Evolutionary conservation across 352 stramenopile genomes (phyloP), one percentile per base, ranked within the genome.

Genomic region (Phytopythium ostracodes): DNA sequence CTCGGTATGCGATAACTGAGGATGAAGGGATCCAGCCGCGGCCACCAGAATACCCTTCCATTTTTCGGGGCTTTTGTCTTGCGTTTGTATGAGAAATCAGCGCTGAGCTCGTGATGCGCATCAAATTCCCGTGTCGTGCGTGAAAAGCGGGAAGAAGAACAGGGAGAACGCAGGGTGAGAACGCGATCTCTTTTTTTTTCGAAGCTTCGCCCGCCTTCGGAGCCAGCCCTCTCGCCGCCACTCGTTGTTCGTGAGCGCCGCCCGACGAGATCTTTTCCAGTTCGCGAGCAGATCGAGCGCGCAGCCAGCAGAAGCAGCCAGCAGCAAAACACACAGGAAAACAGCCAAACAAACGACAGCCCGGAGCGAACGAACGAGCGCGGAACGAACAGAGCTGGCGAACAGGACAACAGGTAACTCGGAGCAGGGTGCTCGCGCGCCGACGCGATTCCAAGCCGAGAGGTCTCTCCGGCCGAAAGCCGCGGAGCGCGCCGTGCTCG

Each of bases 181-280:
- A n/a, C n/a, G n/a, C n/a, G n/a, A n/a, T n/a, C n/a, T 54, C 47
- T 52, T 54, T 54, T 54, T 53, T 54, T 36, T 3, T n/a, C 47
- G 47, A 54, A 54, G 47, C 47, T 22, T 8, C 11, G 44, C 18
- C 22, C 11, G n/a, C 40, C 17, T 8, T 22, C 4, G 43, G n/a
- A n/a, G n/a, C n/a, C n/a, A n/a, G 36, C 36, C 36, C 20, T 18
- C 5, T 24, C 43, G 43, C 43, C 43, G 43, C 43, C 43, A 49
- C 43, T 27, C 43, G 8, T 49, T 49, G 43, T n/a, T 42, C 20
- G 10, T n/a, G n/a, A n/a, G n/a, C n/a, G n/a, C n/a, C n/a, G n/a
- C n/a, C 43, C 47, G 46, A 33, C 46, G 46, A 31, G 46, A 33
- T 52, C 46, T 52, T 52, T 14, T 27, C 17, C 12, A 53, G 24